Conservation (phyloP, 371 early-diverging fungal genomes). For the Racocetra persica region DNA sequence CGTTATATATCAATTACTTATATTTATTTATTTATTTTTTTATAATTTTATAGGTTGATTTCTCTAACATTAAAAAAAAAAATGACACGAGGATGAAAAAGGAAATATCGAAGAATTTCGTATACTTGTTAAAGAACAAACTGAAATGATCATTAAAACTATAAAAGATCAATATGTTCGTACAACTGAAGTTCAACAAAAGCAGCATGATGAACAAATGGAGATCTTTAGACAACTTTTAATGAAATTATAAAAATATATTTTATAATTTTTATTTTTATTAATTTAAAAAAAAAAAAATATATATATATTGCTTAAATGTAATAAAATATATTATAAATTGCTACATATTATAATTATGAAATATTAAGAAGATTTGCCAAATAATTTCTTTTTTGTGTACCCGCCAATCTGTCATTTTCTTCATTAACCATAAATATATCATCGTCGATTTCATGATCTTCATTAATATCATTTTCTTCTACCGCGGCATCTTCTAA, state of each 20-base stretch:
- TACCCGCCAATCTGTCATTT: neutral
- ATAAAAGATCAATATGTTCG: neutral
- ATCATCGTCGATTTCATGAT: too few relatives aligned
- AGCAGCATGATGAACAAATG: neutral
- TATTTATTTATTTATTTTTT: too few relatives aligned
- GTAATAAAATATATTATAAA: neutral
- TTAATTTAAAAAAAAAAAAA: too few relatives aligned
- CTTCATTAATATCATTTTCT: neutral
- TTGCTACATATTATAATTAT: neutral
- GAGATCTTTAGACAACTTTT: neutral
- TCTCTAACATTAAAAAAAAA: neutral
- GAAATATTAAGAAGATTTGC: slow-evolving; percentile 1
- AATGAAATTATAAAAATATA: neutral
- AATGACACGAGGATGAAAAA: neutral
- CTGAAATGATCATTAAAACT: neutral
- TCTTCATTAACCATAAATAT: neutral
- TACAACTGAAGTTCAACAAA: neutral
- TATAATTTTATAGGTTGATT: neutral
- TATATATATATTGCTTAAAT: neutral
- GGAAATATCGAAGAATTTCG: neutral
- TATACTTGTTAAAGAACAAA: neutral
- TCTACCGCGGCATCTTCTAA: neutral
- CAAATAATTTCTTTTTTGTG: neutral
- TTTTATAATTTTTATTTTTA: too few relatives aligned
- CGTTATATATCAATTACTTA: neutral